Base-by-base conservation (phyloP, 441 rosid genomes). In the Biscutella laevigata region DNA sequence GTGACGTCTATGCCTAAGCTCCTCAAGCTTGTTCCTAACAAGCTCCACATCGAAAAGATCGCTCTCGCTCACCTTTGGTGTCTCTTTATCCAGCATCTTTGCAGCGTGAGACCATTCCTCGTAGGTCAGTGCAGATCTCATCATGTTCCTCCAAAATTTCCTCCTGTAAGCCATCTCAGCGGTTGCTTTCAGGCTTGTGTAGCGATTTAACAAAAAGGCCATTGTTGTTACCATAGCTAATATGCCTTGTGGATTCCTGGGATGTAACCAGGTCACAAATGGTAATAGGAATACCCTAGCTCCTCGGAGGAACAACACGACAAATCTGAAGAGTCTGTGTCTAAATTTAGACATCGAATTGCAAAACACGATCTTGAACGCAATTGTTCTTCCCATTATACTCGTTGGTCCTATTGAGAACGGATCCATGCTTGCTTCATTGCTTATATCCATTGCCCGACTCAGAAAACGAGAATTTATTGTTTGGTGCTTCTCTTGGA, bases 91-190 rank as follows among this genome's bases (percentile, higher is more conserved):
- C 4, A 88, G 94, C 96, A 91, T 91, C 76, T 80, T 85, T 4
- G 98, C 94, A 20, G 95, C 96, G 66, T 88, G 96, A 57, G 90
- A 80, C 98, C 98, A 91, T 63, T 91, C 98, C 74, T 91, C 96
- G n/a, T 85, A 80, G 6, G 88, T 83, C 78, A 85, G 67, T 6
- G 96, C 91, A 26, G 78, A 41, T 62, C 83, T 88, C 98, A 80
- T 88, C 96, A 88, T 78, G 61, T 88, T 85, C 74, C 96, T 73
- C 98, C 98, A 91, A 60, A 85, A 91, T 53, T 91, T 91, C 58
- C 96, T 81, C 61, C 88, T 64, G 42, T 88, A 91, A 22, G 86
- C 98, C 88, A 83, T 80, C 61, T 88, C 96, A 17, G 98, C 98
- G 67, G 71, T 83, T 52, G 57, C 25, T 47, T 91, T 88, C 27